Percentiles rank a stretch among this genome's conserved stretches.
These are phyloP conservation scores for Melocanna baccifera DNA, from an alignment of 176 grass and related monocot species.

Conservation along the genomic window DNA sequence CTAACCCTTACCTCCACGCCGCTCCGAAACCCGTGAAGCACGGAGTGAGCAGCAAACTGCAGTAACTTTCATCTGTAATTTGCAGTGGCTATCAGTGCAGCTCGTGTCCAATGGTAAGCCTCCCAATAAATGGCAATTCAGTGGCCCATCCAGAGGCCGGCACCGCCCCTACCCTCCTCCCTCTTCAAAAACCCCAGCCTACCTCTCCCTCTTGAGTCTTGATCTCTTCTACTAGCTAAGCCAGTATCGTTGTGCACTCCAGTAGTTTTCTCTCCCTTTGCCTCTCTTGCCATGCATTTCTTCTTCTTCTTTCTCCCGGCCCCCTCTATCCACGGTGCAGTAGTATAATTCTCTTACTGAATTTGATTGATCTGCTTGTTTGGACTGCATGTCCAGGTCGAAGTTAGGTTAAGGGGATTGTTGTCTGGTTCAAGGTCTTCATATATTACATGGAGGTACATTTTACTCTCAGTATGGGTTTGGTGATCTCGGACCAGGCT, in stretches of 20 bases:
- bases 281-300: background rate
- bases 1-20: too few species aligned
- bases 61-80: background rate
- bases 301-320: background rate
- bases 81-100: constrained; percentile 20
- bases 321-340: background rate
- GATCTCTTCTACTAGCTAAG: background rate
- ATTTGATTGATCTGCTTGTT: background rate
- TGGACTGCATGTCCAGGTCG: constrained; percentile 10
- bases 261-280: background rate
- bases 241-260: background rate
- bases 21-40: too few species aligned
- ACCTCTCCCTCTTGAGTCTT: background rate
- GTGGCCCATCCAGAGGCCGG: constrained; percentile 32
- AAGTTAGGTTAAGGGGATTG: constrained; percentile 40
- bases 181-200: constrained; percentile 31
- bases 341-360: background rate
- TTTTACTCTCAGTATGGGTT: background rate
- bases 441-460: background rate
- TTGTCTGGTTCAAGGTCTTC: constrained; percentile 45
- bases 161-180: background rate
- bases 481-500: constrained; percentile 45
- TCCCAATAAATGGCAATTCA: constrained; percentile 52
- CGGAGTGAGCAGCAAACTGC: too few species aligned
- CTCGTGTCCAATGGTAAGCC: constrained; percentile 20